Percentiles rank a stretch among this genome's conserved stretches.
Conservation (phyloP, 805 yeast species). For the Danielozyma ontarioensis region DNA sequence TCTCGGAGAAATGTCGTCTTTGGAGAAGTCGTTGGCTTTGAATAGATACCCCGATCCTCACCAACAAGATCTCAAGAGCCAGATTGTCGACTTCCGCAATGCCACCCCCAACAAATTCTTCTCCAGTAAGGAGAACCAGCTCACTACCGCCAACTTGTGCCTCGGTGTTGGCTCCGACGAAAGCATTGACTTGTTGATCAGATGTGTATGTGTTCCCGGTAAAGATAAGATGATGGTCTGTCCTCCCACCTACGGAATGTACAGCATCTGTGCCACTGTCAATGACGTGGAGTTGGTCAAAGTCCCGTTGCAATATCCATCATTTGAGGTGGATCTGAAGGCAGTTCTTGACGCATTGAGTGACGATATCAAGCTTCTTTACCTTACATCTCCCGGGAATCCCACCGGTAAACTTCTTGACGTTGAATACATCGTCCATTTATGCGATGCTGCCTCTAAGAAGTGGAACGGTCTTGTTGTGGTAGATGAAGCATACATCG, state of each 20-base stretch:
- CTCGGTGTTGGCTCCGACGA: slow-evolving; percentile 98
- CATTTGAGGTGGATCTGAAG: slow-evolving; percentile 54
- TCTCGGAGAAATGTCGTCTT: slow-evolving; percentile 35
- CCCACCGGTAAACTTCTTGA: slow-evolving; percentile 77
- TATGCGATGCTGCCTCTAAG: slow-evolving; percentile 44
- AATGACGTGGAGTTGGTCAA: slow-evolving; percentile 78
- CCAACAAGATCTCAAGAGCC: slow-evolving; percentile 69
- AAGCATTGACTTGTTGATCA: slow-evolving; percentile 79
- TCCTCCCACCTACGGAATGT: slow-evolving; percentile 99
- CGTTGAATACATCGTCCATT: slow-evolving; percentile 23
- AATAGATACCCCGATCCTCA: slow-evolving; percentile 98
- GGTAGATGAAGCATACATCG: slow-evolving; percentile 94
- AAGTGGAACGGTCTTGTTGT: slow-evolving; percentile 75
- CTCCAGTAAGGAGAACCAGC: slow-evolving; percentile 4
- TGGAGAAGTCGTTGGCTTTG: slow-evolving; percentile 52
- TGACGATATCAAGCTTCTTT: slow-evolving; percentile 71
- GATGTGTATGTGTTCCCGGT: slow-evolving; percentile 82
- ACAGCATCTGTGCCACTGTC: slow-evolving; percentile 81
- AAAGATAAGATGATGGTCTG: slow-evolving; percentile 76
- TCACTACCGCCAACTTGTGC: slow-evolving; percentile 68
- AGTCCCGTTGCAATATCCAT: slow-evolving; percentile 57
- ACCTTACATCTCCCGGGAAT: slow-evolving; percentile 93
- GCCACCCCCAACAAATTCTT: slow-evolving; percentile 28
- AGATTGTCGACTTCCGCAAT: slow-evolving; percentile 70
- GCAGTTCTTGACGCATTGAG: slow-evolving; percentile 47